Conservation (phyloP, 2,329 filamentous ascomycete species). For the Botrytis elliptica region DNA sequence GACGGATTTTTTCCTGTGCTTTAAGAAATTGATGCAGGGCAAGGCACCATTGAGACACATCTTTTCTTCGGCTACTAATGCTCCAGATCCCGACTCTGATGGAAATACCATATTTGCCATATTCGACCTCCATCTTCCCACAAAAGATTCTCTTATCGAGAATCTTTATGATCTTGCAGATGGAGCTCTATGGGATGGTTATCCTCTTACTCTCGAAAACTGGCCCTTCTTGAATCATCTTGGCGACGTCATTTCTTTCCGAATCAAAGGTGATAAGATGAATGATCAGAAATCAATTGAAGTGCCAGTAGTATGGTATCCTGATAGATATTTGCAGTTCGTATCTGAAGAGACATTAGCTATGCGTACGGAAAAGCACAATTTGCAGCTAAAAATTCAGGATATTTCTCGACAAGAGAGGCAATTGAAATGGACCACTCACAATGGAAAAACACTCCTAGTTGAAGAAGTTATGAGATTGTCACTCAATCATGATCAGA, state of each 20-base stretch:
- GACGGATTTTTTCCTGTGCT: constrained; percentile 33
- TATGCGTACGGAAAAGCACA: constrained; percentile 40
- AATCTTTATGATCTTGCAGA: constrained; percentile 40
- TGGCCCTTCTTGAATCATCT: constrained; percentile 38
- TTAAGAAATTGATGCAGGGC: constrained; percentile 26
- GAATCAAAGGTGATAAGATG: constrained; percentile 43
- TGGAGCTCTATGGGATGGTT: constrained; percentile 35
- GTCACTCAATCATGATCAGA: constrained; percentile 37
- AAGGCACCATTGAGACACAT: constrained; percentile 29
- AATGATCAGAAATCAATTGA: constrained; percentile 46
- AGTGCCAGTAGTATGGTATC: constrained; percentile 52
- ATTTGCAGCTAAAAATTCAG: constrained; percentile 25
- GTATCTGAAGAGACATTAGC: constrained; percentile 48
- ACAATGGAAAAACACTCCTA: constrained; percentile 31
- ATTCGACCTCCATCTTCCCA: constrained; percentile 34
- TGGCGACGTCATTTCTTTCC: constrained; percentile 52
- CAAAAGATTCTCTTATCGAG: constrained; percentile 29
- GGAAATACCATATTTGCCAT: constrained; percentile 35
- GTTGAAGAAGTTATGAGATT: constrained; percentile 37
- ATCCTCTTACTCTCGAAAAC: constrained; percentile 27
- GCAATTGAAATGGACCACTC: constrained; percentile 29
- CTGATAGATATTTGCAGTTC: constrained; percentile 52
- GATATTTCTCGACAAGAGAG: constrained; percentile 15
- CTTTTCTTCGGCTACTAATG: constrained; percentile 34
- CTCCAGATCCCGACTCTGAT: constrained; percentile 20